Evolutionary conservation across 2,329 filamentous ascomycete genomes (phyloP).

Genomic region (Arthroderma sp.): DNA sequence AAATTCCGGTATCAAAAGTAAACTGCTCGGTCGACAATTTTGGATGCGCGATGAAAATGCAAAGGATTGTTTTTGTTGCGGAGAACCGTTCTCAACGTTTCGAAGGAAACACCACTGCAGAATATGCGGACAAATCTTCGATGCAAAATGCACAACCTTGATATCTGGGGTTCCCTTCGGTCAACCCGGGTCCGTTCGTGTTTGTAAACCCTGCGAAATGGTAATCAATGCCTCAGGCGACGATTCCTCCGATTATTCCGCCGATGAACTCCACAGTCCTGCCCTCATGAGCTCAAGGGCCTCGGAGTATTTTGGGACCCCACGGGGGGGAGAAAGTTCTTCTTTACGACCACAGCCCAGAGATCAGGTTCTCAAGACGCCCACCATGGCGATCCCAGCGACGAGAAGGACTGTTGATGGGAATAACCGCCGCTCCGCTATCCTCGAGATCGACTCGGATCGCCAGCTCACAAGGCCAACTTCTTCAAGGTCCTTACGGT

Average conservation of each 20-base stretch:
- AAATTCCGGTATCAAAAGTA: conserved; percentile 47
- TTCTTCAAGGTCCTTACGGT: conserved; percentile 79
- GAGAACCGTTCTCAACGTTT: conserved; percentile 81
- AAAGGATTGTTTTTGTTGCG: conserved; percentile 91
- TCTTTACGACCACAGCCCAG: conserved; percentile 35
- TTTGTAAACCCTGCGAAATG: conserved; percentile 83
- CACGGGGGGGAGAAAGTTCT: conserved; percentile 33
- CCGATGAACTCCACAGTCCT: conserved; percentile 49
- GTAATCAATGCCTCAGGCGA: conserved; percentile 87
- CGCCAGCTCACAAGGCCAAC: conserved; percentile 73
- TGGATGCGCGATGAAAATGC: conserved; percentile 99
- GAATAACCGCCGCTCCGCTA: conserved; percentile 67
- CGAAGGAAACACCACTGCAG: conserved; percentile 93
- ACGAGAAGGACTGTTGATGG: conserved; percentile 57
- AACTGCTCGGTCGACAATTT: conserved; percentile 85
- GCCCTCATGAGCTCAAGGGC: conserved; percentile 47
- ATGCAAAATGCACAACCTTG: conserved; percentile 88
- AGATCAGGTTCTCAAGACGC: conserved; percentile 36
- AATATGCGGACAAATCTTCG: conserved; percentile 93
- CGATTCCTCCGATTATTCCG: conserved; percentile 81
- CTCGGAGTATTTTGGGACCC: conserved; percentile 43
- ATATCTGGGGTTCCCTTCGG: conserved; percentile 80
- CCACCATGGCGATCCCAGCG: conserved; percentile 53
- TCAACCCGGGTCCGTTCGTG: conserved; percentile 67
- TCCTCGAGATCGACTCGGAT: conserved; percentile 79